These are phyloP conservation scores for Durotheca rogersii DNA, from an alignment of 495 filamentous ascomycete genomes.

Conservation along the genomic window DNA sequence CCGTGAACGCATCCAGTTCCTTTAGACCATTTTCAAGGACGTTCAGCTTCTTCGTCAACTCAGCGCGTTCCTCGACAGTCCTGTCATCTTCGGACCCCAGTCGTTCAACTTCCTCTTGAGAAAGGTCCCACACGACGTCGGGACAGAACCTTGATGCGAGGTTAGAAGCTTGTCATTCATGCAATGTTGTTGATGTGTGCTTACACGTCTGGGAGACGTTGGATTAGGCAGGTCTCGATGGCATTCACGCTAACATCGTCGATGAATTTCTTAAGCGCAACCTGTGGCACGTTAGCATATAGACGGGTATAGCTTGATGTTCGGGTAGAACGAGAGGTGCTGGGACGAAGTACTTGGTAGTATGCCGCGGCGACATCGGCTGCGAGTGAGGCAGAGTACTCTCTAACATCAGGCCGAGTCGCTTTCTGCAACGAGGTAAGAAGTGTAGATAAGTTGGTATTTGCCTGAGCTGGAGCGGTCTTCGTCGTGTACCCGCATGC, in stretches of 20 bases:
- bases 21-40: slow-evolving; percentile 23
- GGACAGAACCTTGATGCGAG: slow-evolving; percentile 22
- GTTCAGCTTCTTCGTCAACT: slow-evolving; percentile 18
- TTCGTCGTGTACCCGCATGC: slow-evolving; percentile 3
- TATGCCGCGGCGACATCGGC: slow-evolving; percentile 40
- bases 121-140: slow-evolving; percentile 28
- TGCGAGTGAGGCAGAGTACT: slow-evolving; percentile 24
- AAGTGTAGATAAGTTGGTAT: background rate
- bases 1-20: slow-evolving; percentile 24
- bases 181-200: background rate
- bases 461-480: slow-evolving; percentile 11
- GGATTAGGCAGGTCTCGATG: slow-evolving; percentile 42
- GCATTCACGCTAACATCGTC: slow-evolving; percentile 57
- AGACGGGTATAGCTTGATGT: slow-evolving; percentile 11
- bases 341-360: slow-evolving; percentile 40
- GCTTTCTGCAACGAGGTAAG: background rate
- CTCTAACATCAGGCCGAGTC: slow-evolving; percentile 19
- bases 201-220: slow-evolving; percentile 27
- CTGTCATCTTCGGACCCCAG: slow-evolving; percentile 30
- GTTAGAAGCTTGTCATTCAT: background rate
- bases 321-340: no score
- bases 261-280: slow-evolving; percentile 55
- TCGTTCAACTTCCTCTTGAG: slow-evolving; percentile 17
- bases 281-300: slow-evolving; percentile 37
- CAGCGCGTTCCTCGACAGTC: slow-evolving; percentile 28